Base-by-base conservation (phyloP, 176 grass and related monocot genomes). In the Zizania latifolia region DNA sequence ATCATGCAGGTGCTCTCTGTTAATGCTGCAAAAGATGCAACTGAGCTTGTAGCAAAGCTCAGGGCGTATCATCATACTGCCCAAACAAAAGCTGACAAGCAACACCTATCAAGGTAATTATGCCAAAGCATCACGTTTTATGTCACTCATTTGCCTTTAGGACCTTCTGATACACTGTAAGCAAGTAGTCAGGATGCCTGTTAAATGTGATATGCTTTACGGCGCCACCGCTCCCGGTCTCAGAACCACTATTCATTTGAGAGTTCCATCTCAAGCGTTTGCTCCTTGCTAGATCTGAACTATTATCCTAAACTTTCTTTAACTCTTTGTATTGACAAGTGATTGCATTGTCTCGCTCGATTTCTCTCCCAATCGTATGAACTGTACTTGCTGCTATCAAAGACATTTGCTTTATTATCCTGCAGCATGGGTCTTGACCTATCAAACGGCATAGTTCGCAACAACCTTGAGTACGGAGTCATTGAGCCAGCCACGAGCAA, bases 401-500 rank as follows among this genome's bases (percentile, higher is more conserved):
- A 33, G 10, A 64, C 2, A 14, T 45, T 21, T 22, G n/a, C 28
- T 70, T 64, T 0, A 35, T 72, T 30, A 57, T 41, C 29, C 19
- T 84, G 59, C 75, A 97, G 93, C 64, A 90, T 88, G 90, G 93
- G 90, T 27, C 65, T 97, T 35, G 93, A 93, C 66, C 93, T 97
- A 9, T 43, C 31, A 10, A 90, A 97, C 67, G 90, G 87, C 8
- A 86, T 79, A 32, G 88, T 88, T 61, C 85, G 87, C 40, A 93
- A 93, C 85, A 93, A 93, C 59, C 79, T 93, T 6, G 93, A 97
- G 80, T 78, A 86, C 32, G 93, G 93, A 36, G 93, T 90, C 27
- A 97, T 97, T 24, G 93, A 97, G 73, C 93, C 93, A 23, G 83
- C 93, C 15, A 93, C 93, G 93, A 97, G 87, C 82, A 97, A 97